Conservation (phyloP, 108 stramenopile genomes). For the Discostella stelligeroides region DNA sequence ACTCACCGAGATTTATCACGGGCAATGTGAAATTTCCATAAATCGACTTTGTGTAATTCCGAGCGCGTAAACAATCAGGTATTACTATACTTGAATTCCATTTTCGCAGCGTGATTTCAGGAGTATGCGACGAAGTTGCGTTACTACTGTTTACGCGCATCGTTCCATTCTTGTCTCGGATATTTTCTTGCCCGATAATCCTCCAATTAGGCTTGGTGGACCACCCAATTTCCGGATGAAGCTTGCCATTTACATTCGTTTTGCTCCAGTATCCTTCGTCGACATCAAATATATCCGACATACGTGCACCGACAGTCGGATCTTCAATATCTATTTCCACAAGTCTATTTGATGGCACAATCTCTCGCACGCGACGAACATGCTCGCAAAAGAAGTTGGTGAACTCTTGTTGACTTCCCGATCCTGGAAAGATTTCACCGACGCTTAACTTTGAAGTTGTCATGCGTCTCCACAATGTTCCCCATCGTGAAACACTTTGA, state of each 20-base stretch:
- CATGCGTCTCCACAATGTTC: not conserved
- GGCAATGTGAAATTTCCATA: not conserved
- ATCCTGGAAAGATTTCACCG: not conserved
- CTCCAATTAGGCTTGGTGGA: too few relatives aligned
- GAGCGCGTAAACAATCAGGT: not conserved
- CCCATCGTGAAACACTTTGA: constrained; percentile 6
- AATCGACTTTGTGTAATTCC: not conserved
- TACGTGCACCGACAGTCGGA: not conserved
- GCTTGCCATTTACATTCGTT: constrained; percentile 21
- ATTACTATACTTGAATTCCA: too few relatives aligned
- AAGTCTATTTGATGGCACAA: constrained; percentile 7
- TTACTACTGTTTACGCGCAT: constrained; percentile 7
- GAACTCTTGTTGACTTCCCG: not conserved
- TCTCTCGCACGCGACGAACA: constrained; percentile 17
- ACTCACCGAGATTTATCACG: not conserved
- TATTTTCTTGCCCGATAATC: not conserved
- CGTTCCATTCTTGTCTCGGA: constrained; percentile 18
- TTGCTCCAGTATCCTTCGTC: constrained; percentile 21
- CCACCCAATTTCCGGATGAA: constrained; percentile 21
- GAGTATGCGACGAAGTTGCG: too few relatives aligned
- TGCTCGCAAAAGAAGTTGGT: constrained; percentile 20
- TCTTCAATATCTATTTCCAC: constrained; percentile 40
- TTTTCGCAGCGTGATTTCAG: too few relatives aligned
- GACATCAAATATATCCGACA: constrained; percentile 32
- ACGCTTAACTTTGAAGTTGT: not conserved